These are phyloP conservation scores for Bruguiera gymnorhiza DNA, from an alignment of 345 rosid genomes.

Conservation along the genomic window DNA sequence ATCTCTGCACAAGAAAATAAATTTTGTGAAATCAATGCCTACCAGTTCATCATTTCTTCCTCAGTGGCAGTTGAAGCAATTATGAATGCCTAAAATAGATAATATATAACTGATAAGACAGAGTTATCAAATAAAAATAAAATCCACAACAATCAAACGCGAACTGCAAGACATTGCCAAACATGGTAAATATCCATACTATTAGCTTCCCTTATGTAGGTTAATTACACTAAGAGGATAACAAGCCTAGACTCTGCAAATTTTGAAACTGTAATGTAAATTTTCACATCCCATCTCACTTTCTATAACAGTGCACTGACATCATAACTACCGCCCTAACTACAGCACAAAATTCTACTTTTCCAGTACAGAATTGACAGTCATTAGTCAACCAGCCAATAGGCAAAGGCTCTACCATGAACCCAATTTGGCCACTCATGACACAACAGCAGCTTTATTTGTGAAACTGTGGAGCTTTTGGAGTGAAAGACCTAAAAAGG, in stretches of 20 bases:
- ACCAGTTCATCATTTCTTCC: constrained; percentile 34
- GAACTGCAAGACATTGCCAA: not conserved
- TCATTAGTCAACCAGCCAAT: constrained; percentile 7
- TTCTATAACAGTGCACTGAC: not conserved
- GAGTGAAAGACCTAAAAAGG: not conserved
- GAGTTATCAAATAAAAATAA: constrained; percentile 1
- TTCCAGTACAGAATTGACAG: not conserved
- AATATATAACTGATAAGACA: not conserved
- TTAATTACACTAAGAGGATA: not conserved
- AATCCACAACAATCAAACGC: not conserved
- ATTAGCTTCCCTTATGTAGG: not conserved
- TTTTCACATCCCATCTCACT: not conserved
- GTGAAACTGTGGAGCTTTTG: not conserved
- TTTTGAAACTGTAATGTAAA: not conserved
- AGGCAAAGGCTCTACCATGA: not conserved
- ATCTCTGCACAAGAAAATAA: not conserved
- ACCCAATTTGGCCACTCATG: constrained; percentile 9
- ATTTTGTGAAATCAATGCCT: constrained; percentile 12
- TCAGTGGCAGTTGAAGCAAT: constrained; percentile 34
- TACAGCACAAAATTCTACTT: not conserved
- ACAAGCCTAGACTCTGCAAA: not conserved
- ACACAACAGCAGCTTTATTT: not conserved
- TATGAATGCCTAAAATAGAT: constrained; percentile 27
- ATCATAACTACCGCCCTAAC: not conserved
- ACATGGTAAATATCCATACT: not conserved